phyloP scores from a whole-genome alignment of 768 basidiomycete species.

The Pisolithus sp. region DNA sequence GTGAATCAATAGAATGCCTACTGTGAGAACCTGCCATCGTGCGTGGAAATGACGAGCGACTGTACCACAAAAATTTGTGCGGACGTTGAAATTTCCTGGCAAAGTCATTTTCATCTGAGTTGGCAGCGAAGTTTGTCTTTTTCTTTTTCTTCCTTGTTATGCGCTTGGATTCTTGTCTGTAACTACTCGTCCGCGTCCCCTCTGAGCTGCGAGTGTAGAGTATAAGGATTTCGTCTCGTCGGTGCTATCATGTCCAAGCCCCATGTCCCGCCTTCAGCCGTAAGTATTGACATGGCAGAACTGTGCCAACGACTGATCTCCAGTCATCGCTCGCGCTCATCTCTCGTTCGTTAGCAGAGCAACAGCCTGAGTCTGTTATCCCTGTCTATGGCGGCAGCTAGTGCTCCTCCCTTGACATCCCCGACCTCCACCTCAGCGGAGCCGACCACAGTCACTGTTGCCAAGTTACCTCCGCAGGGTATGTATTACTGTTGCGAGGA shows the following conservation, averaged over 20 bases:
- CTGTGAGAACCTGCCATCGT: not conserved
- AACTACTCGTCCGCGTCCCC: not conserved
- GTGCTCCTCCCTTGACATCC: conserved; percentile 41
- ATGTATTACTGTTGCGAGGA: not conserved
- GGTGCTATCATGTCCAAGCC: conserved; percentile 6
- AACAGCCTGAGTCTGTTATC: conserved; percentile 50
- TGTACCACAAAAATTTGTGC: conserved; percentile 19
- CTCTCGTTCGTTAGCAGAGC: conserved; percentile 2
- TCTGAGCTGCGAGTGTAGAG: not conserved
- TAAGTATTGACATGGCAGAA: conserved; percentile 3
- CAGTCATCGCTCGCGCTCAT: not conserved
- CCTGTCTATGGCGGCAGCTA: conserved; percentile 57
- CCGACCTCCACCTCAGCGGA: conserved; percentile 16
- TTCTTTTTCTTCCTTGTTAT: conserved; percentile 7
- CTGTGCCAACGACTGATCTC: not conserved
- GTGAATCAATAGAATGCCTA: not conserved
- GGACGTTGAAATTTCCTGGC: conserved; percentile 20
- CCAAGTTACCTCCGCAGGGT: conserved; percentile 9
- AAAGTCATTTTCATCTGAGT: not conserved
- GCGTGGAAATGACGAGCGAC: not conserved
- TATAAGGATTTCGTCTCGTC: not conserved
- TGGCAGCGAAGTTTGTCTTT: not conserved
- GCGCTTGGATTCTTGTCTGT: conserved; percentile 8
- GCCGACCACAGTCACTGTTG: conserved; percentile 4
- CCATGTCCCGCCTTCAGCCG: conserved; percentile 5